Percentiles rank a stretch among this genome's conserved stretches.
These are phyloP conservation scores for Mycena crocata DNA, from an alignment of 768 basidiomycete species.

Conservation along the genomic window DNA sequence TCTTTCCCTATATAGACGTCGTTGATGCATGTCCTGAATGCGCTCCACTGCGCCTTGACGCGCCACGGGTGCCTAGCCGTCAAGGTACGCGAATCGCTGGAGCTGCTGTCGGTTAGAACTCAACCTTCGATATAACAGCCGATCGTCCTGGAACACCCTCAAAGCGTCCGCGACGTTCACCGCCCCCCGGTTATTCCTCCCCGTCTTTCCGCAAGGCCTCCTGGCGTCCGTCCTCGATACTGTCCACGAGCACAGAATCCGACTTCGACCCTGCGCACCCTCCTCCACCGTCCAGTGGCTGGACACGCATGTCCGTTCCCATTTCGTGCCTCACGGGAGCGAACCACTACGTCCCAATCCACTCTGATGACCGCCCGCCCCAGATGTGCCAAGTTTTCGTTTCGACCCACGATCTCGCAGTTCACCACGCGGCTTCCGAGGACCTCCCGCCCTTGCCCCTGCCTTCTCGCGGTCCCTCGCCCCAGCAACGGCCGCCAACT, in stretches of 20 bases:
- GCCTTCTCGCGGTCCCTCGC: neutral
- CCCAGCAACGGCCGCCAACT: neutral
- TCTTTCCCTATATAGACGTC: too few species aligned
- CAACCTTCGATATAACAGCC: neutral
- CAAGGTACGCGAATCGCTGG: too few species aligned
- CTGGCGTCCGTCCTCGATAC: constrained; percentile 7
- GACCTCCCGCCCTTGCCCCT: neutral
- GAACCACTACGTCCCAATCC: constrained; percentile 8
- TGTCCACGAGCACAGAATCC: neutral
- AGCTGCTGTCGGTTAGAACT: too few species aligned
- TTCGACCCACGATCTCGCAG: neutral
- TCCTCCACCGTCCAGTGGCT: neutral
- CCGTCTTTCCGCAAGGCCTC: neutral
- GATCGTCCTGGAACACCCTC: neutral
- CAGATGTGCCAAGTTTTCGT: constrained; percentile 12
- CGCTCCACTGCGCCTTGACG: too few species aligned
- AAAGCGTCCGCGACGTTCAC: neutral
- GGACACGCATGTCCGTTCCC: constrained; percentile 9
- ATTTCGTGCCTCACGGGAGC: constrained; percentile 21
- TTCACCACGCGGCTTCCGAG: neutral
- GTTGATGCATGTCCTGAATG: too few species aligned
- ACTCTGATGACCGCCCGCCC: neutral
- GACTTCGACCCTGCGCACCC: neutral
- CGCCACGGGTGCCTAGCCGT: too few species aligned
- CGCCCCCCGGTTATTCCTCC: neutral